Base-by-base conservation (phyloP, 805 yeast genomes). In the Wickerhamomyces alni region DNA sequence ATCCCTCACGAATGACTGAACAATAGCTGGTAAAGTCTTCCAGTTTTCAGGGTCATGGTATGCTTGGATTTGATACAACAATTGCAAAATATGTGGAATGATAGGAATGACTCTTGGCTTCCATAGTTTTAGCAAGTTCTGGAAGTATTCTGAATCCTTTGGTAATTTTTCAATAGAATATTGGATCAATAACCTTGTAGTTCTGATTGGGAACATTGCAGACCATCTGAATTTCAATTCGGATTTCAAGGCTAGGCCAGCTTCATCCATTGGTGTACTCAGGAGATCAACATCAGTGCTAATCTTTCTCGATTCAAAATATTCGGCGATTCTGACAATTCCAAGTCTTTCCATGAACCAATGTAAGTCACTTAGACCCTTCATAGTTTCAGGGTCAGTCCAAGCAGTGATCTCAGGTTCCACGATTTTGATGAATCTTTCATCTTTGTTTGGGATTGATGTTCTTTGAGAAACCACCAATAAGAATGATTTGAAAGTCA, bases 321-420 rank as follows among this genome's bases (percentile, higher is more conserved):
- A 93, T 43, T 83, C 83, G 0, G 97, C 95, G 54, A 93, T 94
- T 57, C 80, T 80, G 3, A 88, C 98, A 40, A 93, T 87, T 3
- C 99, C 99, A 37, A 94, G 73, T 52, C 97, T 74, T 62, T 89
- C 98, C 98, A 93, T 91, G 52, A 93, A 93, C 98, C 98, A 93
- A 44, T 87, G 96, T 33, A 94, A 69, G 55, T 91, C 95, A 54
- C 81, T 68, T 22, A 93, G 66, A 0, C 97, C 97, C 55, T 87
- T 87, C 46, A 87, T 88, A 0, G 97, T 91, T 10, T 77, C 80
- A 17, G 88, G 91, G 34, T 89, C 88, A 1, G 91, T 81, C 99
- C 99, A 93, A 0, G 96, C 89, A 11, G 74, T 65, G 36, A 94
- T 67, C 48, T 93, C 97, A 0, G 96, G 95, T 57, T 93, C 99